phyloP scores from a whole-genome alignment of 805 yeast genomes.

The Zygoascus flipseniorum region DNA sequence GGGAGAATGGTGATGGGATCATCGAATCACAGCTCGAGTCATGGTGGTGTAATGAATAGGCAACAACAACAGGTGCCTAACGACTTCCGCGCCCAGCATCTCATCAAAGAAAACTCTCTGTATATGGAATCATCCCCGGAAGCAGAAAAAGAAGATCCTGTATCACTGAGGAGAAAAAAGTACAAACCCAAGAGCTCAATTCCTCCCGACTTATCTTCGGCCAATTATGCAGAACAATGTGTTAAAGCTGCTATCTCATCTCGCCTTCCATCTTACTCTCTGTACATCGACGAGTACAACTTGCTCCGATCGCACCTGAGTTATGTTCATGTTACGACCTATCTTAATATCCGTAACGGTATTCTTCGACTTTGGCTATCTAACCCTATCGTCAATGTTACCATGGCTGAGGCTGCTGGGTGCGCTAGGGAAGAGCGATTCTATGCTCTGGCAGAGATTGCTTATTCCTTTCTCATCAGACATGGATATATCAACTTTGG shows the following conservation, averaged over 20 bases:
- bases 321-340: slow-evolving; percentile 33
- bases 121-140: background rate
- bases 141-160: slow-evolving; percentile 6
- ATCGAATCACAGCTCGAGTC: background rate
- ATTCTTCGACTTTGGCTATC: slow-evolving; percentile 34
- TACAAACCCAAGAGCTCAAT: slow-evolving; percentile 33
- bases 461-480: slow-evolving; percentile 35
- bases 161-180: slow-evolving; percentile 8
- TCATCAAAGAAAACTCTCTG: background rate
- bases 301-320: slow-evolving; percentile 27
- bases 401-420: slow-evolving; percentile 35
- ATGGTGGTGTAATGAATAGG: background rate
- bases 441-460: slow-evolving; percentile 34
- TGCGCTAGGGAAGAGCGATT: slow-evolving; percentile 32
- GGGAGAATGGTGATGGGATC: background rate
- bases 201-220: slow-evolving; percentile 29
- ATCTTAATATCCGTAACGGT: slow-evolving; percentile 35
- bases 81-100: background rate
- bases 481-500: slow-evolving; percentile 37
- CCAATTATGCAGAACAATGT: slow-evolving; percentile 32
- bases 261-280: slow-evolving; percentile 30
- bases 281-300: slow-evolving; percentile 30
- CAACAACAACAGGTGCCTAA: background rate
- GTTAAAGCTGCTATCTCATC: slow-evolving; percentile 34
- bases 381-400: slow-evolving; percentile 34